Percentiles rank a stretch among this genome's conserved stretches.
Conservation (phyloP, 2,329 filamentous ascomycete species). For the Trichoderma sp. region DNA sequence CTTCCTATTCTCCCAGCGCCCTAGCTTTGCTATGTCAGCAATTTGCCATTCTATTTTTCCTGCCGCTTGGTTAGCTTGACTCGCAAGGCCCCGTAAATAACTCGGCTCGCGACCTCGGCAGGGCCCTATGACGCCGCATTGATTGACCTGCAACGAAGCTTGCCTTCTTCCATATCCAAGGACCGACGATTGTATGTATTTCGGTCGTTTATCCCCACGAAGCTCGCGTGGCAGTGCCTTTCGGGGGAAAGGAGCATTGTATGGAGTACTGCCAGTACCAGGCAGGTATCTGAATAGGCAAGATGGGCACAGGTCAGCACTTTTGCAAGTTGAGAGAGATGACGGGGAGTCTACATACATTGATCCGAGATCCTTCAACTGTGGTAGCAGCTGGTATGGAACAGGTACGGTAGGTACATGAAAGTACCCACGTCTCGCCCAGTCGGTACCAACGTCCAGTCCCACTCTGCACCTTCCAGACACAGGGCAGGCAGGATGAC, state of each 20-base stretch:
- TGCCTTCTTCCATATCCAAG: conserved; percentile 14
- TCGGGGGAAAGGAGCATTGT: background rate
- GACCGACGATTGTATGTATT: background rate
- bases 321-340: background rate
- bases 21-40: conserved; percentile 18
- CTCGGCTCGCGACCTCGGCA: conserved; percentile 10
- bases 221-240: background rate
- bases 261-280: background rate
- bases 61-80: conserved; percentile 16
- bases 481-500: background rate
- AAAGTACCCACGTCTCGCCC: background rate
- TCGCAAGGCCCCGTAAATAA: conserved; percentile 20
- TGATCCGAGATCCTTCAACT: background rate
- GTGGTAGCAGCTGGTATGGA: background rate
- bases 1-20: background rate
- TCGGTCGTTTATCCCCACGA: background rate
- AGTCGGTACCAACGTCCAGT: background rate
- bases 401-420: background rate
- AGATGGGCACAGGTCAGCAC: background rate
- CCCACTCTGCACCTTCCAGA: background rate
- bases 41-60: conserved; percentile 14
- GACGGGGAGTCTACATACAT: background rate
- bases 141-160: conserved; percentile 2
- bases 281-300: background rate
- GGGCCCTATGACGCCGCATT: conserved; percentile 8